Conservation (phyloP, 1,139 yeast species). For the Debaryomycetaceae sp. region DNA sequence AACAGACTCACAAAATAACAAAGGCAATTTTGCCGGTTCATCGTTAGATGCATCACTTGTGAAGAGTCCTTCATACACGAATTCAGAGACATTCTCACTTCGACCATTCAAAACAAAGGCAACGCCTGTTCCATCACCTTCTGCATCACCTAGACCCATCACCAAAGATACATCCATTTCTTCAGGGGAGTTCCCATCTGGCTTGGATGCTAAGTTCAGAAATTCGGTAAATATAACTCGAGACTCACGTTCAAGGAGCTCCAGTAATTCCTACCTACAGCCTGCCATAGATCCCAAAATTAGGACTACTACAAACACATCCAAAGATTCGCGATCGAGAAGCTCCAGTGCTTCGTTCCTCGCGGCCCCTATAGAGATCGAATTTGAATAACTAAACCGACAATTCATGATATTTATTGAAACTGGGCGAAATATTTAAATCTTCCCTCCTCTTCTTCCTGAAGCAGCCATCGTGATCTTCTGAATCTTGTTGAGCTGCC, state of each 20-base stretch:
- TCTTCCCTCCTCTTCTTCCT: conserved; percentile 3
- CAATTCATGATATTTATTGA: neutral
- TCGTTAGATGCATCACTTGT: neutral
- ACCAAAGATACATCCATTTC: neutral
- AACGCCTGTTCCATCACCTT: conserved; percentile 43
- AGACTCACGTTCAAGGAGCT: conserved; percentile 7
- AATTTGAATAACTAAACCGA: conserved; percentile 19
- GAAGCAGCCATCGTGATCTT: conserved; percentile 41
- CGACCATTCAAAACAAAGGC: conserved; percentile 43
- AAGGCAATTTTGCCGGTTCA: neutral
- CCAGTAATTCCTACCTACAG: conserved; percentile 4
- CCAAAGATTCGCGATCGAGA: conserved; percentile 7
- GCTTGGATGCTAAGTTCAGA: neutral
- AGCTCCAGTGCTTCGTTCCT: conserved; percentile 26
- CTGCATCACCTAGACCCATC: conserved; percentile 25
- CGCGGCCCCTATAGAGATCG: conserved; percentile 28
- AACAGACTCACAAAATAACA: neutral
- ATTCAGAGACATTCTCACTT: conserved; percentile 31
- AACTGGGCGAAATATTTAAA: neutral
- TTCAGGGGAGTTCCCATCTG: neutral
- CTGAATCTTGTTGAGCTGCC: conserved; percentile 31
- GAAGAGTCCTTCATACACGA: neutral
- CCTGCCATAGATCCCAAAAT: conserved; percentile 2
- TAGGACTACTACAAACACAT: conserved; percentile 9
- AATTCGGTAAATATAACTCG: neutral